Percentiles rank a stretch among this genome's conserved stretches.
phyloP scores from a whole-genome alignment of 441 rosid genomes.

The Pelargonium cotyledonis region DNA sequence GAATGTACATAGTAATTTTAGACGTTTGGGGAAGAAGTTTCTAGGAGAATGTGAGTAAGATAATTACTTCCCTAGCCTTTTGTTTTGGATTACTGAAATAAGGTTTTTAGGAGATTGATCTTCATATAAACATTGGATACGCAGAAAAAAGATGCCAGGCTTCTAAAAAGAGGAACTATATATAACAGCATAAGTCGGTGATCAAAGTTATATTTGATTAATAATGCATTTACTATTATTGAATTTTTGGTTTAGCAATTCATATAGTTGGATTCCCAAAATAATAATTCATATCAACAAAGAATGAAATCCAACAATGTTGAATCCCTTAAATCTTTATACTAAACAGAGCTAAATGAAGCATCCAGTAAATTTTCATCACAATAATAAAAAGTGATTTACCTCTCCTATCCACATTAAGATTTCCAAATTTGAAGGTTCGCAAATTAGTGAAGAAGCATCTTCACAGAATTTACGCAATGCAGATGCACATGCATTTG shows the following conservation, averaged over 20 bases:
- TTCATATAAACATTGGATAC: neutral
- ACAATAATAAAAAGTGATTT: conserved; percentile 18
- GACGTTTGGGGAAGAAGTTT: neutral
- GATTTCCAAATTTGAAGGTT: conserved; percentile 83
- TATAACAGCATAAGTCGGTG: neutral
- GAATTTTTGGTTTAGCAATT: neutral
- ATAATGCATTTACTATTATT: neutral
- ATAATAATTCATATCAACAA: neutral
- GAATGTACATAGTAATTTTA: neutral
- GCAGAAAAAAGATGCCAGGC: neutral
- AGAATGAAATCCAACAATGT: neutral
- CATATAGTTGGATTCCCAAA: neutral
- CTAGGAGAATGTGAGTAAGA: neutral
- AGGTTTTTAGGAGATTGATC: neutral
- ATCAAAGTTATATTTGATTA: neutral
- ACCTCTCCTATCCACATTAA: conserved; percentile 95
- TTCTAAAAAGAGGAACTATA: neutral
- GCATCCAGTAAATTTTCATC: neutral
- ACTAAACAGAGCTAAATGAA: neutral
- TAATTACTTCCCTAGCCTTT: neutral
- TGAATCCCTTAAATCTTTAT: neutral
- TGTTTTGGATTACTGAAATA: neutral
- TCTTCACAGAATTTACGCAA: conserved; percentile 91
- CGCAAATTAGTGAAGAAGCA: conserved; percentile 56
- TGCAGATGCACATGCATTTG: conserved; percentile 81